Percentiles rank a stretch among this genome's conserved stretches.
These are phyloP conservation scores for Aspergillus oerlinghausenensis DNA, from an alignment of 2,329 filamentous ascomycete genomes.

Conservation along the genomic window DNA sequence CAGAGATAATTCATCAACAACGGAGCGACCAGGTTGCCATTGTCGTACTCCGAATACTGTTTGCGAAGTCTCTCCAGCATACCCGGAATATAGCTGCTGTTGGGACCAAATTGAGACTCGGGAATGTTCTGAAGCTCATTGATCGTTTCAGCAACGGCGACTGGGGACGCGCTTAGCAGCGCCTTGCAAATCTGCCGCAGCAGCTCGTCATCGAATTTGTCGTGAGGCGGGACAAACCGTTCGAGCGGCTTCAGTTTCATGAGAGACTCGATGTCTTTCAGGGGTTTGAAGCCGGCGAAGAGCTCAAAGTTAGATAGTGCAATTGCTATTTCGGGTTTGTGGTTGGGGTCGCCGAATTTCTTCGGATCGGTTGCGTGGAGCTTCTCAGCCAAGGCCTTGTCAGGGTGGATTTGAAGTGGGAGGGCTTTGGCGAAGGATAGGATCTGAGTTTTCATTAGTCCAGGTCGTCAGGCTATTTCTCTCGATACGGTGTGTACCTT, in stretches of 20 bases:
- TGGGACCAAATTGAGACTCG: constrained; percentile 45
- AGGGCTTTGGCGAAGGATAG: constrained; percentile 71
- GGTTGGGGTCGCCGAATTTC: constrained; percentile 67
- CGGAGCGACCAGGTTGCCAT: constrained; percentile 64
- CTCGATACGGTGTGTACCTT: constrained; percentile 46
- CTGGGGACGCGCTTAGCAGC: constrained; percentile 51
- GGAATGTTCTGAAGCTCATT: constrained; percentile 48
- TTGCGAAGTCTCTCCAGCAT: constrained; percentile 60
- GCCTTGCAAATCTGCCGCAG: constrained; percentile 53
- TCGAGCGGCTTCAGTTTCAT: constrained; percentile 53
- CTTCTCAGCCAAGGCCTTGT: constrained; percentile 61
- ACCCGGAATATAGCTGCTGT: constrained; percentile 56
- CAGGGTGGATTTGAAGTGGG: constrained; percentile 69
- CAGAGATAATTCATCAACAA: constrained; percentile 70
- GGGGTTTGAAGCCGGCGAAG: constrained; percentile 69
- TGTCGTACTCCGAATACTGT: constrained; percentile 62
- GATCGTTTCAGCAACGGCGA: constrained; percentile 51
- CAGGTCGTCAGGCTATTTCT: neutral
- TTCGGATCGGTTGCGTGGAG: constrained; percentile 61
- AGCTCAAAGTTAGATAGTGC: constrained; percentile 68
- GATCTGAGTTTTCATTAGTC: constrained; percentile 41
- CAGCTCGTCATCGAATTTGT: constrained; percentile 52
- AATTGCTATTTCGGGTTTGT: constrained; percentile 76
- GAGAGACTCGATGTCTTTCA: constrained; percentile 55
- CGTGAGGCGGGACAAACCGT: constrained; percentile 48